These are phyloP conservation scores for Dactylorhiza incarnata DNA, from an alignment of 106 monocot species.

Conservation along the genomic window DNA sequence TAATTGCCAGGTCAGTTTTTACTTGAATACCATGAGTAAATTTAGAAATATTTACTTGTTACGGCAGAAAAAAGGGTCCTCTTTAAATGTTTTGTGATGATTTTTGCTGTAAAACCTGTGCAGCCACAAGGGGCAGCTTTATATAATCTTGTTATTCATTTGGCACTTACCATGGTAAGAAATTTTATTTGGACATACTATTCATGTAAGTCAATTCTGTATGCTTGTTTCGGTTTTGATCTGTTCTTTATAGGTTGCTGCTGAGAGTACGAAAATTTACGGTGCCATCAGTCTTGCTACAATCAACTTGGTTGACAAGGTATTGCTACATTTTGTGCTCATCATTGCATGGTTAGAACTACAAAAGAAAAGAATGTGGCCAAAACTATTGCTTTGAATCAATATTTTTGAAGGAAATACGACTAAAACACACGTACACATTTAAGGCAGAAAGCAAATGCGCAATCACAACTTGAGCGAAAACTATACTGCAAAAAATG, in stretches of 20 bases:
- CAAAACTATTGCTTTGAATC: too few relatives aligned
- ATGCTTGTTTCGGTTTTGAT: not conserved
- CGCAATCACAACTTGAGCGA: too few relatives aligned
- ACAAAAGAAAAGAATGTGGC: too few relatives aligned
- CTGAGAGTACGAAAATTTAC: conserved; percentile 78
- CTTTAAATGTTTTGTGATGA: not conserved
- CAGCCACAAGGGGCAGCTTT: conserved; percentile 67
- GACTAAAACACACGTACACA: too few relatives aligned
- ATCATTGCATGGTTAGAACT: not conserved
- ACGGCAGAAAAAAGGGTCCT: too few relatives aligned
- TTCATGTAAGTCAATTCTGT: not conserved
- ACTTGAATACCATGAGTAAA: not conserved
- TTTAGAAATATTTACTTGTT: too few relatives aligned
- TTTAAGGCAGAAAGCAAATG: too few relatives aligned
- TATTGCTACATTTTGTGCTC: conserved; percentile 14
- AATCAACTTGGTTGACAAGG: conserved; percentile 92
- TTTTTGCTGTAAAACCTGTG: conserved; percentile 15
- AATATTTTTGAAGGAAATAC: too few relatives aligned
- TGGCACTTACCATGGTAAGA: conserved; percentile 52
- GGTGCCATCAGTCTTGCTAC: conserved; percentile 82
- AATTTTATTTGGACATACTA: not conserved
- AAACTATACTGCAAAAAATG: too few relatives aligned
- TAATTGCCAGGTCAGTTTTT: conserved; percentile 62
- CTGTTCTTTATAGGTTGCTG: conserved; percentile 59
- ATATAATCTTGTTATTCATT: conserved; percentile 47